These are phyloP conservation scores for Aspergillus brasiliensis DNA, from an alignment of 2,329 filamentous ascomycete species.

Conservation along the genomic window DNA sequence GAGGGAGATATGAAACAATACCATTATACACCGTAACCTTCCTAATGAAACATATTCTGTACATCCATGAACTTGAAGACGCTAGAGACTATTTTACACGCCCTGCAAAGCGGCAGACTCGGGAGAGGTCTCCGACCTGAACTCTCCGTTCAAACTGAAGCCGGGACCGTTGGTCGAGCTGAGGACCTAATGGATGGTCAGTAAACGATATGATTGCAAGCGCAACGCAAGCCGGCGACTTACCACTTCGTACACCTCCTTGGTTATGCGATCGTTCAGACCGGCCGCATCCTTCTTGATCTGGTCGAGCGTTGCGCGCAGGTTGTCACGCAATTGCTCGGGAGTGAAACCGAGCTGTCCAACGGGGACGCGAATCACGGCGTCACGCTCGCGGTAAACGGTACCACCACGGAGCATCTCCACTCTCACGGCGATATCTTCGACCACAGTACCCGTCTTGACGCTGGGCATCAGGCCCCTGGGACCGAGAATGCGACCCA, in stretches of 20 bases:
- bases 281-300: constrained; percentile 75
- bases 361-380: constrained; percentile 84
- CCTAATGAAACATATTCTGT: constrained; percentile 48
- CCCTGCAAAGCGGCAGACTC: constrained; percentile 53
- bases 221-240: constrained; percentile 29
- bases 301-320: constrained; percentile 73
- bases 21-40: constrained; percentile 45
- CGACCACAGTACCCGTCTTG: constrained; percentile 87
- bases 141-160: constrained; percentile 80
- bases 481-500: constrained; percentile 83
- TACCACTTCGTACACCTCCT: constrained; percentile 73
- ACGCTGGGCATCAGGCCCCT: constrained; percentile 87
- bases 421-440: constrained; percentile 73
- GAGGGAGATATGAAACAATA: constrained; percentile 33
- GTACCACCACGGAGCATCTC: constrained; percentile 80
- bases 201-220: neutral
- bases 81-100: constrained; percentile 53
- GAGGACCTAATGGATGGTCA: constrained; percentile 62
- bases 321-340: constrained; percentile 80
- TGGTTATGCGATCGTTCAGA: constrained; percentile 65
- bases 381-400: constrained; percentile 82
- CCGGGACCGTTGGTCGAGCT: constrained; percentile 86
- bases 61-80: constrained; percentile 39
- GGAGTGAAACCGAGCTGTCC: constrained; percentile 89
- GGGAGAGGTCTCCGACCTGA: constrained; percentile 63